Evolutionary conservation across 1,139 yeast genomes (phyloP), one percentile per base, ranked within the genome.

Genomic region (Saccharomyces hybrid): DNA sequence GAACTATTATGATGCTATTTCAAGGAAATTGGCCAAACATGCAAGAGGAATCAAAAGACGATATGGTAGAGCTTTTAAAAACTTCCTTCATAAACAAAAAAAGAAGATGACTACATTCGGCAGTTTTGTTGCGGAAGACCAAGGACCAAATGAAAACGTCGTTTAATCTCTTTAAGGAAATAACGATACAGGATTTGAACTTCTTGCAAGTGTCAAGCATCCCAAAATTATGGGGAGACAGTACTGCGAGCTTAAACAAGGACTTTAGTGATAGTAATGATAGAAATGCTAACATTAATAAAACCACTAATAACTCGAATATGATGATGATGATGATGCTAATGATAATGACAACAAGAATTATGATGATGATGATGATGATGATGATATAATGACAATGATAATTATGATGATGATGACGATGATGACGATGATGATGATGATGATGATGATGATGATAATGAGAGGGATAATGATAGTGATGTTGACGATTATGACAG

Each of bases 1-100:
- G 2, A 42, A 47, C 1, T 42, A 38, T 12, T 61, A 58, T 38
- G 52, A 51, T 21, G 49, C 49, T 3, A 53, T 61, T 50, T 52
- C 60, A 19, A 27, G 47, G 4, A 56, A 49, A 24, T 50, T 61
- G 4, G 46, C 55, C 11, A 42, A 26, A 5, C 48, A 56, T 47
- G 52, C 59, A 11, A 38, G 44, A 9, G 26, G 26, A 38, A 11
- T 38, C 44, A 19, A 38, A 38, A 38, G 44, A 38, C 9, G 44
- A 38, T 19, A 38, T 38, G 44, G 44, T 38, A 16, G 44, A 38
- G 44, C 44, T 38, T 6, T 38, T 38, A 8, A 38, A 38, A 38
- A 38, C 44, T 16, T 38, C 44, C 11, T 38, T 38, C n/a, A 38
- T 38, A 16, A 38, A 38, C 11, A 38, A 38, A 19, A 38, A 19